Evolutionary conservation across 2,329 filamentous ascomycete species (phyloP), one percentile per base, ranked within the genome.

Genomic region (Microcyclosporella mali): DNA sequence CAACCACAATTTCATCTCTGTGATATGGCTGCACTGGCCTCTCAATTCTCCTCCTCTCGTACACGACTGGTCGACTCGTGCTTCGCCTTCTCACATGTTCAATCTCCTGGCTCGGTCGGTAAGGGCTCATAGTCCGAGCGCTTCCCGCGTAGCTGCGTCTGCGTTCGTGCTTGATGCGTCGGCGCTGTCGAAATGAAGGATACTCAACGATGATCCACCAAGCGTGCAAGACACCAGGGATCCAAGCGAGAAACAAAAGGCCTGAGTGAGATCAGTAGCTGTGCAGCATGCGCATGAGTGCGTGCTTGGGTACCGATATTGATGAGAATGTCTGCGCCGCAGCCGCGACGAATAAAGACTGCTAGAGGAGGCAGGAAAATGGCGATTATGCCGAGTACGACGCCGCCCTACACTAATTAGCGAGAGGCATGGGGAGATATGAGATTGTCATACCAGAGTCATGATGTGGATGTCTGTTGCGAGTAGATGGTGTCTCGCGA

Each of bases 291-390:
- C 6, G 21, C 21, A 9, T n/a, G 21, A 9, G 6, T 9, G 21
- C 21, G 4, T 4, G 21, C 21, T 25, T 4, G 21, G 4, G 21
- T 25, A 25, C 21, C 74, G 69, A 94, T 87, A 81, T 92, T 94
- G 77, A 94, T 89, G 68, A 89, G 73, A 60, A 94, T 73, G 65
- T 92, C 84, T 56, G 80, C 78, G 64, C 81, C 82, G 71, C 88
- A 94, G 60, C 88, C 88, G 54, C 82, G 79, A 78, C 94, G 87
- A 54, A 94, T 81, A 75, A 94, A 88, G 64, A 94, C 88, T 71
- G 87, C 86, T 36, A 94, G 71, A 63, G 88, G 88, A 41, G 88
- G 88, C 55, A 94, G 79, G 45, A 52, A 45, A 41, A 52, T 45
- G 41, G 50, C 47, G 37, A 47, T 47, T 33, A 52, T 42, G 41